A percentile compares a stretch with the other conserved stretches of the same genome.
phyloP scores from a whole-genome alignment of 768 basidiomycete species.

The Tubosaeta sp. region DNA sequence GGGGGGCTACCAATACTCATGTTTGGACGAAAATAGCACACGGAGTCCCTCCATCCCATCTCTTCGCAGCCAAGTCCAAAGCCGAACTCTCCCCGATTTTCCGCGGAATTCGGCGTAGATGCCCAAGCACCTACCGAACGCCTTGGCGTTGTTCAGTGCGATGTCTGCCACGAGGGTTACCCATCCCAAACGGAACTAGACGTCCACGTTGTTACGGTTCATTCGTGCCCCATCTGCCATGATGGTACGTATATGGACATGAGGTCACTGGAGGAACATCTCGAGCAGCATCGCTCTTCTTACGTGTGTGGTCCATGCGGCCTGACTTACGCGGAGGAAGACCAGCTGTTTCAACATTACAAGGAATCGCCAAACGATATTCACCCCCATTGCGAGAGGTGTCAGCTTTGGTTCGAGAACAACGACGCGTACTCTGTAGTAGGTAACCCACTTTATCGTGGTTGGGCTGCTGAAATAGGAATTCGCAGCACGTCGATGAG shows the following conservation, averaged over 20 bases:
- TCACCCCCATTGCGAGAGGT: constrained; percentile 36
- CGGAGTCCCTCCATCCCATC: constrained; percentile 8
- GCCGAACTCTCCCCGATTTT: constrained; percentile 8
- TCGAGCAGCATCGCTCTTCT: constrained; percentile 27
- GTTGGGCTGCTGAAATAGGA: not conserved
- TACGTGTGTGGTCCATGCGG: constrained; percentile 24
- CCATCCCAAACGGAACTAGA: constrained; percentile 25
- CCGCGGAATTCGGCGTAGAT: constrained; percentile 6
- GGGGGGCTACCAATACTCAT: constrained; percentile 7
- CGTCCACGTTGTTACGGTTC: constrained; percentile 27
- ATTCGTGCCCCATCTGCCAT: constrained; percentile 32
- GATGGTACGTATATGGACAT: constrained; percentile 28
- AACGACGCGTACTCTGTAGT: constrained; percentile 28
- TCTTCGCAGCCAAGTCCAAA: constrained; percentile 13
- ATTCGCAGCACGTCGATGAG: constrained; percentile 35
- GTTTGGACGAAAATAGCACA: constrained; percentile 14
- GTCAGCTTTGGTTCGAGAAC: constrained; percentile 34
- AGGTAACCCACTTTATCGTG: constrained; percentile 3
- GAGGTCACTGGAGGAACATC: constrained; percentile 24
- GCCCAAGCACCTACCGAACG: not conserved
- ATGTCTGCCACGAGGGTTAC: constrained; percentile 22
- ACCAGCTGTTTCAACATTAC: constrained; percentile 39
- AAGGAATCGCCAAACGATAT: constrained; percentile 28
- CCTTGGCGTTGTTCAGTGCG: constrained; percentile 13
- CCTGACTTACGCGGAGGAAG: constrained; percentile 28